Base-by-base conservation (phyloP, 306 rosid species). In the Castanopsis chinensis region DNA sequence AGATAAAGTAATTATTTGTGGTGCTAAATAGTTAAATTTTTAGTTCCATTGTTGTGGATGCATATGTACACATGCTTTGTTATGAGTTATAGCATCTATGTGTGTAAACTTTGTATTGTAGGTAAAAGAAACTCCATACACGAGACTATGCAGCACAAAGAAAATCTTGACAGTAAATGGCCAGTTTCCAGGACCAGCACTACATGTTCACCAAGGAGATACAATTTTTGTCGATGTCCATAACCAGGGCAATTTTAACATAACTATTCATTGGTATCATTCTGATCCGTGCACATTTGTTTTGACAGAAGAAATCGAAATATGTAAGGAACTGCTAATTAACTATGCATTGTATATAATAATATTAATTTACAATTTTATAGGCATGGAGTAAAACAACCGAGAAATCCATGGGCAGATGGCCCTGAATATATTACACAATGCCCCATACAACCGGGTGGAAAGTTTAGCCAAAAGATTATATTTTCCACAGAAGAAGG, bases 231-330 rank as follows among this genome's bases (percentile, higher is more conserved):
- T 89, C 28, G 57, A 85, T 60, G 90, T 87, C 41, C 11, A 43
- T 41, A 89, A 87, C 80, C 67, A 76, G 68, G 91, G 79, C 6
- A 81, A 32, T 18, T 68, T 57, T 74, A 85, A 85, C 85, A 88
- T 90, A 63, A 86, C 92, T 9, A 63, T 90, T 71, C 94, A 90
- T 63, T 90, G 94, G 92, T 84, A 49, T 8, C 56, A 41, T 14
- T 78, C 64, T 37, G 45, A 19, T 4, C 15, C 14, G 41, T 78
- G 58, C 17, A 49, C 53, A 11, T 45, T 45, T 49, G 15, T 49
- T 49, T 49, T 49, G 13, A 49, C 4, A 49, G 1, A 49, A 49
- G 4, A 49, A 49, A 49, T 49, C 4, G 0, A 49, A 12, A 49
- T 12, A 49, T 2, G 12, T 49, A 49, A 10, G 13, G 53, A 37